phyloP scores from a whole-genome alignment of 2,329 filamentous ascomycete species.

The Periconia macrospinosa region DNA sequence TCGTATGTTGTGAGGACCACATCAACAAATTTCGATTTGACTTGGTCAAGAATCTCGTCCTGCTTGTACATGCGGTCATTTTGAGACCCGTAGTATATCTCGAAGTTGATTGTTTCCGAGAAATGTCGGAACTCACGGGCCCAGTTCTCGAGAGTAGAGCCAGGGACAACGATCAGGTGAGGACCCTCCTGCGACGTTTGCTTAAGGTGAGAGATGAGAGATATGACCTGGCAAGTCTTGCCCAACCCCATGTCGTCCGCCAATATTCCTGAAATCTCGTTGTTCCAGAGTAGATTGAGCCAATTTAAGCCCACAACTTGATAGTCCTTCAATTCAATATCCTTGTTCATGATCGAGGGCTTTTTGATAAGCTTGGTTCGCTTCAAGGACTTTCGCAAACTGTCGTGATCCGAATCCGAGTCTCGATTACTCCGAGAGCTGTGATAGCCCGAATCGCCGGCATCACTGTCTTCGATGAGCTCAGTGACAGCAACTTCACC shows the following conservation, averaged over 20 bases:
- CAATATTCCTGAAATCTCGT: conserved; percentile 82
- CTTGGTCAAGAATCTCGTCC: conserved; percentile 65
- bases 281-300: conserved; percentile 81
- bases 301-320: conserved; percentile 95
- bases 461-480: conserved; percentile 49
- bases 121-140: conserved; percentile 86
- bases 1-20: conserved; percentile 75
- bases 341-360: conserved; percentile 74
- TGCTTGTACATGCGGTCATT: conserved; percentile 69
- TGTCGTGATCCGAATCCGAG: conserved; percentile 52
- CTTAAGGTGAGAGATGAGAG: conserved; percentile 82
- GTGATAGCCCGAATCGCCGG: conserved; percentile 68
- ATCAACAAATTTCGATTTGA: conserved; percentile 60
- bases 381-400: conserved; percentile 39
- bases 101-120: conserved; percentile 73
- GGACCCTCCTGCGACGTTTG: conserved; percentile 69
- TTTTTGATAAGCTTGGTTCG: conserved; percentile 61
- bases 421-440: conserved; percentile 54
- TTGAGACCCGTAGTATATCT: conserved; percentile 72
- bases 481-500: conserved; percentile 65
- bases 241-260: conserved; percentile 96
- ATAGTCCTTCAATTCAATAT: conserved; percentile 84
- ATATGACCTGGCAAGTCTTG: conserved; percentile 96
- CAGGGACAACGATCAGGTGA: conserved; percentile 86
- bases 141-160: conserved; percentile 96